These are phyloP conservation scores for Acacia pycnantha DNA, from an alignment of 331 rosid genomes.

Conservation along the genomic window DNA sequence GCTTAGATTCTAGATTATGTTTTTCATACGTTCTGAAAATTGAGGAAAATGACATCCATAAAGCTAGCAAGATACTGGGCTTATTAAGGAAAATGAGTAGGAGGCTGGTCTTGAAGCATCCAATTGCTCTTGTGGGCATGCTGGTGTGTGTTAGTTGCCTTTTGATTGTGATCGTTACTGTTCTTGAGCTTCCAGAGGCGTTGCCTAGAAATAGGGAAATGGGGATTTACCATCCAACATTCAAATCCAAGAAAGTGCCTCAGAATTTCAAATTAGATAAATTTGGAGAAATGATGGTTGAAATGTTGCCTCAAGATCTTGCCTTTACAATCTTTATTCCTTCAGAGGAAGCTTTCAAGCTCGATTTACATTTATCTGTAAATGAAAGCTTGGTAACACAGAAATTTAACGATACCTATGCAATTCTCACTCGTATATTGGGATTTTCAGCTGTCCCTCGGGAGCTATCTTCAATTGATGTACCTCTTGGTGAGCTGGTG, in stretches of 20 bases:
- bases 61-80: background rate
- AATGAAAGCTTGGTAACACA: constrained; percentile 46
- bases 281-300: constrained; percentile 79
- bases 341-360: constrained; percentile 65
- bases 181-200: constrained; percentile 65
- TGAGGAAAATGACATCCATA: background rate
- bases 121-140: constrained; percentile 50
- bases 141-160: constrained; percentile 50
- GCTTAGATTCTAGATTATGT: too few relatives aligned
- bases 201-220: constrained; percentile 25
- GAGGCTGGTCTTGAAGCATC: constrained; percentile 40
- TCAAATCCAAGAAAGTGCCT: constrained; percentile 33
- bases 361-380: constrained; percentile 49
- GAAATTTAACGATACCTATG: constrained; percentile 68
- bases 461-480: constrained; percentile 36
- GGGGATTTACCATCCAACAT: constrained; percentile 34
- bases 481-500: constrained; percentile 43
- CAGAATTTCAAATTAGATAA: constrained; percentile 35
- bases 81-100: constrained; percentile 36
- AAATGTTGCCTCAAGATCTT: constrained; percentile 49
- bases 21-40: too few relatives aligned
- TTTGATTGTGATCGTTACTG: constrained; percentile 38
- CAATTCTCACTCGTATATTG: constrained; percentile 59
- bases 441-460: constrained; percentile 81
- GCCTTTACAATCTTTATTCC: constrained; percentile 77